Conservation (phyloP, 2,329 filamentous ascomycete genomes). For the Fusarium foetens region DNA sequence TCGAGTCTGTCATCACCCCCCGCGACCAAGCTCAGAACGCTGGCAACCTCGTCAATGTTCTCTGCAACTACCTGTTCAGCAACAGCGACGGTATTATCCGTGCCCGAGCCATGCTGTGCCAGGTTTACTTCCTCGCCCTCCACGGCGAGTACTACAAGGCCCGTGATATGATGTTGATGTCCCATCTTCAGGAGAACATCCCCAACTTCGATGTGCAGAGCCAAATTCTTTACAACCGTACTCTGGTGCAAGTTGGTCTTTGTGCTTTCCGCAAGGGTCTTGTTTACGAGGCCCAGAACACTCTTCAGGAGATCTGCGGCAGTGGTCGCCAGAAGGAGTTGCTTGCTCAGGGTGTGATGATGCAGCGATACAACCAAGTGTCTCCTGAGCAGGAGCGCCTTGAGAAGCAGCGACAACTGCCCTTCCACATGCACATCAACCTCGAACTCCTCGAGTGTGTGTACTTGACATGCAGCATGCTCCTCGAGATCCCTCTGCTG, state of each 20-base stretch:
- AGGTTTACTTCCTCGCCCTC: constrained; percentile 97
- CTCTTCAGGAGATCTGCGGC: constrained; percentile 96
- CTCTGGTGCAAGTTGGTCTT: constrained; percentile 95
- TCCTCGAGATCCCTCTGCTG: constrained; percentile 95
- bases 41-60: constrained; percentile 79
- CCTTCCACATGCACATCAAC: constrained; percentile 99
- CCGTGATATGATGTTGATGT: constrained; percentile 99
- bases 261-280: constrained; percentile 98
- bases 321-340: constrained; percentile 98
- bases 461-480: constrained; percentile 99
- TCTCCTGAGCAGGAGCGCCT: constrained; percentile 97
- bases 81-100: constrained; percentile 96
- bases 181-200: constrained; percentile 97
- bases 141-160: constrained; percentile 98
- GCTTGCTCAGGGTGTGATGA: constrained; percentile 96
- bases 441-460: constrained; percentile 97
- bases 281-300: constrained; percentile 97
- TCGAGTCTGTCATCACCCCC: constrained; percentile 85
- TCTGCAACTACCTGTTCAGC: constrained; percentile 95
- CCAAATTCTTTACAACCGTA: constrained; percentile 98
- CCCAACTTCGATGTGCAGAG: constrained; percentile 95
- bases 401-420: constrained; percentile 95
- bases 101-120: constrained; percentile 95
- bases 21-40: constrained; percentile 76
- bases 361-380: constrained; percentile 95